Evolutionary conservation across 371 early-diverging fungal species (phyloP).

Genomic region (Rhizopus microsporus): DNA sequence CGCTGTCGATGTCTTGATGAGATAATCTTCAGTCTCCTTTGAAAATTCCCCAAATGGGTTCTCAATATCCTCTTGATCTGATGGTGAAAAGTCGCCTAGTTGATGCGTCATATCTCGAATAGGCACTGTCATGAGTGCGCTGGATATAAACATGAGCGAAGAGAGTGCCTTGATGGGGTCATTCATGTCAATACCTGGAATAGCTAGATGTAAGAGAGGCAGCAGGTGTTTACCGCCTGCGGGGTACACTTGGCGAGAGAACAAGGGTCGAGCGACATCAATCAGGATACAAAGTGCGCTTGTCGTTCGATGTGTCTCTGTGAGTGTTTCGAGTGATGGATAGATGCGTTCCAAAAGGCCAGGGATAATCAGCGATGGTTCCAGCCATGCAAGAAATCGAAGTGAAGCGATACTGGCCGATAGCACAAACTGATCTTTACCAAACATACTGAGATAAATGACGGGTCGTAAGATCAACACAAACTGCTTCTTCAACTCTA

Average conservation of each 20-base stretch:
- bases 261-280: conserved; percentile 66
- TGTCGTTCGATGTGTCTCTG: conserved; percentile 87
- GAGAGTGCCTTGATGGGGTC: conserved; percentile 80
- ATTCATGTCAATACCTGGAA: conserved; percentile 92
- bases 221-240: conserved; percentile 83
- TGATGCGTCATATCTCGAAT: conserved; percentile 58
- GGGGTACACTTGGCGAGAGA: conserved; percentile 74
- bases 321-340: conserved; percentile 84
- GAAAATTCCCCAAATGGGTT: conserved; percentile 41
- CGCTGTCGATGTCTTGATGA: conserved; percentile 66
- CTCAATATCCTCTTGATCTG: conserved; percentile 48
- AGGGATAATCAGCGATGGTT: conserved; percentile 78
- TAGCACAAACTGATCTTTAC: conserved; percentile 77
- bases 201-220: conserved; percentile 71
- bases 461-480: conserved; percentile 61
- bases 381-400: conserved; percentile 73
- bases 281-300: conserved; percentile 76
- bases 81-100: conserved; percentile 37
- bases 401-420: conserved; percentile 69
- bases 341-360: conserved; percentile 82
- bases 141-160: conserved; percentile 75
- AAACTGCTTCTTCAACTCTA: conserved; percentile 54
- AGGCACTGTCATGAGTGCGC: conserved; percentile 66
- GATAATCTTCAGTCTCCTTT: conserved; percentile 61
- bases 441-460: conserved; percentile 72